Conservation (phyloP, 139 green algal species). For the Tetratostichococcus sp. region DNA sequence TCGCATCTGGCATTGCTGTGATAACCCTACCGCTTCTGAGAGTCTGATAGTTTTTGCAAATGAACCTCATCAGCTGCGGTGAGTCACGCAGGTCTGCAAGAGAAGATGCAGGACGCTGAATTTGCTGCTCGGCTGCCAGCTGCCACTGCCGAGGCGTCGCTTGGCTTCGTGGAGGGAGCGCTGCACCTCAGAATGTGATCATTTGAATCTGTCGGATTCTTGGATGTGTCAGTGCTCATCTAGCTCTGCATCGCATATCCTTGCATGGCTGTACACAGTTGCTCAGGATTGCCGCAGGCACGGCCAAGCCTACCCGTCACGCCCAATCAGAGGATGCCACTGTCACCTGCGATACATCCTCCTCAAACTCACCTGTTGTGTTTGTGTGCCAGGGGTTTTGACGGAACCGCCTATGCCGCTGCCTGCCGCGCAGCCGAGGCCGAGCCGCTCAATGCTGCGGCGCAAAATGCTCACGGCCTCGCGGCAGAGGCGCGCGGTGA, state of each 20-base stretch:
- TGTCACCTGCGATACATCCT: no score
- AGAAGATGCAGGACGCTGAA: neutral
- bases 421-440: constrained; percentile 35
- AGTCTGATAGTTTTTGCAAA: no score
- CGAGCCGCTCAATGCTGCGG: constrained; percentile 55
- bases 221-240: no score
- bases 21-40: no score
- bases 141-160: constrained; percentile 15
- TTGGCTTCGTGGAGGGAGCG: constrained; percentile 35
- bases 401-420: constrained; percentile 30
- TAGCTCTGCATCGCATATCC: no score
- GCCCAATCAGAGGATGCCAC: no score
- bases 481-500: constrained; percentile 46
- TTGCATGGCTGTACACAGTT: no score
- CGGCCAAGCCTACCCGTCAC: no score
- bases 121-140: neutral
- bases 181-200: neutral
- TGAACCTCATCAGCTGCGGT: constrained; percentile 1
- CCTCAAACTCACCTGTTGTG: no score
- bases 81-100: neutral
- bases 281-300: no score
- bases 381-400: neutral
- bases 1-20: no score
- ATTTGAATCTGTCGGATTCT: no score
- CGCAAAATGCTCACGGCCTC: constrained; percentile 42